These are phyloP conservation scores for Ascochyta pisi DNA, from an alignment of 2,329 filamentous ascomycete species.

Conservation along the genomic window DNA sequence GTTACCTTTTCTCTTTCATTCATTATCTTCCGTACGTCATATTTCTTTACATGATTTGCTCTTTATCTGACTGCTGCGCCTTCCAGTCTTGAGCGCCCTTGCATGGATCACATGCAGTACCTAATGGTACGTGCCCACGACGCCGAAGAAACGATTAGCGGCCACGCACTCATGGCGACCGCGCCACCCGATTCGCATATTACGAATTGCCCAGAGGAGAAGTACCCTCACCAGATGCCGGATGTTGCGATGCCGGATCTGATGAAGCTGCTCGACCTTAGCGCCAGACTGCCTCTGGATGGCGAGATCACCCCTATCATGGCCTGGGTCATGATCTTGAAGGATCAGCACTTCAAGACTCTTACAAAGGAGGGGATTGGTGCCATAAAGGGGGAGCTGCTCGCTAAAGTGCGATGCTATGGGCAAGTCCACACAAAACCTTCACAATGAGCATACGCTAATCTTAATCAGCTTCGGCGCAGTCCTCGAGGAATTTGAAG, in stretches of 20 bases:
- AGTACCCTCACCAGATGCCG: conserved; percentile 75
- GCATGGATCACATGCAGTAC: conserved; percentile 88
- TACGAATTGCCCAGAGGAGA: conserved; percentile 60
- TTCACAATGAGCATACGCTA: conserved; percentile 4
- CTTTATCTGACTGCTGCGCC: conserved; percentile 40
- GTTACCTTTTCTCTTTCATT: conserved; percentile 28
- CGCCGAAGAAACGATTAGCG: conserved; percentile 67
- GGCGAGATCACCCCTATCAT: conserved; percentile 95
- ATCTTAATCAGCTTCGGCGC: conserved; percentile 65
- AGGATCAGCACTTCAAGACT: conserved; percentile 63
- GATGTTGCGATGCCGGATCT: conserved; percentile 76
- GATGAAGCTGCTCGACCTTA: conserved; percentile 82
- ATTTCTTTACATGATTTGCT: conserved; percentile 30
- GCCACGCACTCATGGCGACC: conserved; percentile 91
- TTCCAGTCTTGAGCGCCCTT: conserved; percentile 83
- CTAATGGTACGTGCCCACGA: conserved; percentile 67
- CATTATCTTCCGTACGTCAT: conserved; percentile 31
- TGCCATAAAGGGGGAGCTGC: conserved; percentile 74
- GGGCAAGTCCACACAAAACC: conserved; percentile 67
- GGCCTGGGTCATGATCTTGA: conserved; percentile 85
- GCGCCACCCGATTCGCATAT: conserved; percentile 77
- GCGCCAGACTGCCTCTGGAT: conserved; percentile 79
- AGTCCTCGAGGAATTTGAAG: conserved; percentile 75
- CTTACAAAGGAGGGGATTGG: conserved; percentile 73
- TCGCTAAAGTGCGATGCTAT: conserved; percentile 86